Base-by-base conservation (phyloP, 805 yeast genomes). In the Saccharomycopsis olivae region DNA sequence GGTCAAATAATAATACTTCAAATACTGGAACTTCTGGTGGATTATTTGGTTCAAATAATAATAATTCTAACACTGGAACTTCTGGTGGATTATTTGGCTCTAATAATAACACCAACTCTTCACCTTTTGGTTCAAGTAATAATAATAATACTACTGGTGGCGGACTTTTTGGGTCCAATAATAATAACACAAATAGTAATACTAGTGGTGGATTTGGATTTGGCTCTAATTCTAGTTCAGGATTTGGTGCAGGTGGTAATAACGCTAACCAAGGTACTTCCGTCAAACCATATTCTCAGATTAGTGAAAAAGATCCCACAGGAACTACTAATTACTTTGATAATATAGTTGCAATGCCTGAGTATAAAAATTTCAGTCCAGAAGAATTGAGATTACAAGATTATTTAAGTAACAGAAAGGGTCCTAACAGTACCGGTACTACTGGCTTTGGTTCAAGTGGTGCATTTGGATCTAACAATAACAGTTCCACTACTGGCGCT, bases 311-410 rank as follows among this genome's bases (percentile, higher is more conserved):
- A 52, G 96, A 88, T 53, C 55, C 60, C 27, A 57, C 66, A 3
- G 64, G 76, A 10, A 71, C 75, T 24, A 63, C 66, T 16, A 77
- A 75, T 40, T 60, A 67, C 36, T 88, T 66, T 60, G 85, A 89
- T 58, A 75, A 75, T 50, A 80, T 92, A 46, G 65, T 83, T 9
- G 72, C 84, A 33, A 88, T 92, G 96, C 95, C 94, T 4, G 95
- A 86, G 58, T 92, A 89, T 56, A 71, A 70, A 51, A 76, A 77
- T 50, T 83, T 59, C 51, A 83, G 95, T 0, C 72, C 78, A 53
- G 96, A 87, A 58, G 98, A 92, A 56, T 71, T 92, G 58, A 73
- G 99, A 55, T 64, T 71, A 50, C 89, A 81, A 57, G 99, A 92
- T 61, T 92, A 92, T 56, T 74, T 75, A 51, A 82, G 76, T 48